Evolutionary conservation across 2,329 filamentous ascomycete genomes (phyloP).

Genomic region (Grosmannia serpens): DNA sequence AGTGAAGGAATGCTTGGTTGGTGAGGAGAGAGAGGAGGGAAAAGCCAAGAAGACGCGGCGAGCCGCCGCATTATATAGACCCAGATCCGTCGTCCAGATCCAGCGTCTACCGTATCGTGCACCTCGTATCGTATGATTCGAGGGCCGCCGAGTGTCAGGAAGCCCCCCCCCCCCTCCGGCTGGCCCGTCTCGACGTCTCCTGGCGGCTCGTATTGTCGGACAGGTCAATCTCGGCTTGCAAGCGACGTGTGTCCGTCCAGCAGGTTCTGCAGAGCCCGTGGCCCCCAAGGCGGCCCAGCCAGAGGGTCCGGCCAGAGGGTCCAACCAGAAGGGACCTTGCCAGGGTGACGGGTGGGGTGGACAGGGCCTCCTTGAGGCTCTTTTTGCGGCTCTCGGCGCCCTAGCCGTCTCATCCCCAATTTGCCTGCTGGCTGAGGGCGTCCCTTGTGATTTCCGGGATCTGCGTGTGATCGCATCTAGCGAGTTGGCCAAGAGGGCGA

Average conservation of each 20-base stretch:
- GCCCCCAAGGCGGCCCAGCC: not conserved
- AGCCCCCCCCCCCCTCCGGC: not conserved
- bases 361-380: not conserved
- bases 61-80: not conserved
- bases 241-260: not conserved
- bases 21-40: not conserved
- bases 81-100: no score
- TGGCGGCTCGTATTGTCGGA: not conserved
- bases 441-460: no score
- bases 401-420: not conserved
- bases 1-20: constrained; percentile 5
- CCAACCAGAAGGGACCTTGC: no score
- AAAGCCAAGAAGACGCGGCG: not conserved
- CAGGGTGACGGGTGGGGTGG: no score
- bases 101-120: no score
- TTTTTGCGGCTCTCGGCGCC: not conserved
- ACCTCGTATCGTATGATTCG: no score
- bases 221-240: not conserved
- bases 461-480: no score
- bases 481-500: no score
- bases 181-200: not conserved
- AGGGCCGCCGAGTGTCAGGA: no score
- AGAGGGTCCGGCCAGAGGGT: not conserved
- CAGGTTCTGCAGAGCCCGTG: no score
- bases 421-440: not conserved